Evolutionary conservation across 306 rosid genomes (phyloP).

Genomic region (Castanopsis chinensis): DNA sequence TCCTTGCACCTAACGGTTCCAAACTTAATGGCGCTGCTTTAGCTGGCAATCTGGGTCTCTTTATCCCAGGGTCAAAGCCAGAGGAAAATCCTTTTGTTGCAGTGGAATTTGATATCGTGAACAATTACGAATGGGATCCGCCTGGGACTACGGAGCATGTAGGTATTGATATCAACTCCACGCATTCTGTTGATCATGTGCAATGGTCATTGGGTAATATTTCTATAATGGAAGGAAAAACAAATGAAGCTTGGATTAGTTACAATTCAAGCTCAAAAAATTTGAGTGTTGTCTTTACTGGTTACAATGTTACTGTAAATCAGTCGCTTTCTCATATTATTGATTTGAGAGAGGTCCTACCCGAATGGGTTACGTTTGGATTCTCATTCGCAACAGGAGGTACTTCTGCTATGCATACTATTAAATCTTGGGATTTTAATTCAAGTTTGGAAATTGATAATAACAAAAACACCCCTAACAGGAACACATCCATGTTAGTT

Average conservation of each 20-base stretch:
- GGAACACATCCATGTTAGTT: neutral
- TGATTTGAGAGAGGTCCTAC: conserved; percentile 24
- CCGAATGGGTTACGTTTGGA: conserved; percentile 34
- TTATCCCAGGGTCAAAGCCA: conserved; percentile 1
- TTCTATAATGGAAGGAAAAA: neutral
- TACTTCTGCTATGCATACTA: neutral
- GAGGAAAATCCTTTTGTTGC: conserved; percentile 39
- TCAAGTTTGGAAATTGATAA: neutral
- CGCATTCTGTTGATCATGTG: conserved; percentile 16
- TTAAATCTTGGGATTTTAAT: neutral
- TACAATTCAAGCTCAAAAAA: conserved; percentile 31
- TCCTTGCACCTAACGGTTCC: conserved; percentile 34
- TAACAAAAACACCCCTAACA: no score
- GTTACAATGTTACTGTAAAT: neutral
- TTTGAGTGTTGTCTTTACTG: conserved; percentile 36
- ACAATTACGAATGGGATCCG: conserved; percentile 28
- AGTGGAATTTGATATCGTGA: conserved; percentile 45
- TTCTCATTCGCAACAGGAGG: conserved; percentile 17
- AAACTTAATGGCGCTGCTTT: neutral
- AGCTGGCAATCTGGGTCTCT: conserved; percentile 52
- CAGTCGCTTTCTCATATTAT: neutral
- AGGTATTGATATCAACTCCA: conserved; percentile 41
- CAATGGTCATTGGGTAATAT: conserved; percentile 25
- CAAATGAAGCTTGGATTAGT: conserved; percentile 28
- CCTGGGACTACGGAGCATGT: neutral